phyloP scores from a whole-genome alignment of 176 grass and related monocot genomes.

The Luzula sylvatica region DNA sequence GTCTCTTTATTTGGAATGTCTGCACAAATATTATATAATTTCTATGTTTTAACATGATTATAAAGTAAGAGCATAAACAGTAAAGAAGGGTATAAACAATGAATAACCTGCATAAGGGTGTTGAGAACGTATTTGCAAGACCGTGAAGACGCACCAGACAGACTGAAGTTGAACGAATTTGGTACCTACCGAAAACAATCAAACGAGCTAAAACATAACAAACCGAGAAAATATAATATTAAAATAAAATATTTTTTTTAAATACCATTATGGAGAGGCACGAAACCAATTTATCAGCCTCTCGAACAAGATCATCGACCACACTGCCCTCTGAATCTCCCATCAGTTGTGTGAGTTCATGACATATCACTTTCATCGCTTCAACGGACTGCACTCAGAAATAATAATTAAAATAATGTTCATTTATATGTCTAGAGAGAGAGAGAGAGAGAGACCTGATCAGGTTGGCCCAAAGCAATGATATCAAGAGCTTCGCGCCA shows the following conservation, averaged over 20 bases:
- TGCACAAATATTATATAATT: constrained; percentile 16
- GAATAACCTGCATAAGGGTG: constrained; percentile 93
- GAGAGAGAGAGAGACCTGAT: constrained; percentile 48
- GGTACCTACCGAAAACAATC: constrained; percentile 60
- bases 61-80: background rate
- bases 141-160: constrained; percentile 93
- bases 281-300: constrained; percentile 94
- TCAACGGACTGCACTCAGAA: constrained; percentile 74
- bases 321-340: constrained; percentile 52
- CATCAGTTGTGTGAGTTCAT: constrained; percentile 69
- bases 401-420: background rate
- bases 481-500: constrained; percentile 98
- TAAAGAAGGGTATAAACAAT: background rate
- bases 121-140: constrained; percentile 99
- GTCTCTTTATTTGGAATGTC: constrained; percentile 93
- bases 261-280: constrained; percentile 81
- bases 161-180: constrained; percentile 89
- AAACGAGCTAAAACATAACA: background rate
- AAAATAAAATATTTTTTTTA: constrained; percentile 3
- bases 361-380: constrained; percentile 98
- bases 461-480: constrained; percentile 69
- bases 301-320: constrained; percentile 80
- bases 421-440: too few species aligned
- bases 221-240: background rate
- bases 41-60: constrained; percentile 3